Conservation (phyloP, 495 filamentous ascomycete species). For the Amphirosellinia nigrospora region DNA sequence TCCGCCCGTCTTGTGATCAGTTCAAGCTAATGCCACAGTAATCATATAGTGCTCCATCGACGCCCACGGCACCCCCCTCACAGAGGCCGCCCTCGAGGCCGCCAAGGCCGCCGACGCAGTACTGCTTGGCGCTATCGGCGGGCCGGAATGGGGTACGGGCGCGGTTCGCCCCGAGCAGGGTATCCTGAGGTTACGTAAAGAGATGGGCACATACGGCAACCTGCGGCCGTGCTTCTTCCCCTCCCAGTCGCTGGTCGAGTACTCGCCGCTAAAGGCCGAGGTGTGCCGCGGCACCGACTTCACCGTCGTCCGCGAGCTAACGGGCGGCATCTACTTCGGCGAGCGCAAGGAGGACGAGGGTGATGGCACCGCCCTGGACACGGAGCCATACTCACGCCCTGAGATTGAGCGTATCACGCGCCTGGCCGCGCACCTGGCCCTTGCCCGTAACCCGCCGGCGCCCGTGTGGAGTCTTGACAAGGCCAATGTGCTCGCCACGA, state of each 20-base stretch:
- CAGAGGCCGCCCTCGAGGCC: constrained; percentile 81
- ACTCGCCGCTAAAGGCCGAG: constrained; percentile 85
- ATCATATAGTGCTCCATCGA: constrained; percentile 80
- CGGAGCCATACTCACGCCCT: constrained; percentile 82
- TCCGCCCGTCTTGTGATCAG: too few species aligned
- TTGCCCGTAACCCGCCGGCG: constrained; percentile 77
- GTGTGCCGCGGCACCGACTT: constrained; percentile 91
- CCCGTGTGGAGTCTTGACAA: constrained; percentile 93
- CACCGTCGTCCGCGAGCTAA: constrained; percentile 93
- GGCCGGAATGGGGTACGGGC: constrained; percentile 96
- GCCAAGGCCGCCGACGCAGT: constrained; percentile 92
- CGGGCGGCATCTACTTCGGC: constrained; percentile 96
- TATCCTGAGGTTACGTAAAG: constrained; percentile 89
- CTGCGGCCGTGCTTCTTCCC: constrained; percentile 98
- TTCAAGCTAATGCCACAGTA: constrained; percentile 1
- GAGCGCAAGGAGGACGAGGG: constrained; percentile 85
- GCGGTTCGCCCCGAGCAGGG: constrained; percentile 92
- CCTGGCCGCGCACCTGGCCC: constrained; percentile 81
- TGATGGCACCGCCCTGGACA: constrained; percentile 80
- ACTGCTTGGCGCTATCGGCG: constrained; percentile 92
- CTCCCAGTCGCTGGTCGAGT: constrained; percentile 82
- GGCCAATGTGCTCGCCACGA: constrained; percentile 94
- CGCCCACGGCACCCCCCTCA: constrained; percentile 75
- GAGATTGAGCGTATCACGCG: constrained; percentile 92
- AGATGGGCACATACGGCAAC: constrained; percentile 95